Percentiles rank a stretch among this genome's conserved stretches.
Conservation (phyloP, 192 early-diverging fungal genomes). For the Podila minutissima region DNA sequence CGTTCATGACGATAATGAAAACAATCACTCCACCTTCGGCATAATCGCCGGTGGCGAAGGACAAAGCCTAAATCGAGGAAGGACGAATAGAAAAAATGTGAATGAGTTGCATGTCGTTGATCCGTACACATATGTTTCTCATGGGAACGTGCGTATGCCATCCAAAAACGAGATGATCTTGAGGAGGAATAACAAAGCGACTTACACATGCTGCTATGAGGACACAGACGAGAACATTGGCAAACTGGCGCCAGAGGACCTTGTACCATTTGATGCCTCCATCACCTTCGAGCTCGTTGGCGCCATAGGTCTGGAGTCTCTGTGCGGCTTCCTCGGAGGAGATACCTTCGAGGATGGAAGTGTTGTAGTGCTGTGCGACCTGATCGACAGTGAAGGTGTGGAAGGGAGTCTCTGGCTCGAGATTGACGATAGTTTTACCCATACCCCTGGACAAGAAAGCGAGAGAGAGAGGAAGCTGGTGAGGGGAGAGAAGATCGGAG, state of each 20-base stretch:
- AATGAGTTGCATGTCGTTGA: too few relatives aligned
- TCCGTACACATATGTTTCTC: too few relatives aligned
- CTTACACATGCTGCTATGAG: slow-evolving; percentile 65
- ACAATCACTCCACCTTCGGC: slow-evolving; percentile 79
- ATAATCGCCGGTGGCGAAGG: slow-evolving; percentile 72
- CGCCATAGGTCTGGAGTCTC: slow-evolving; percentile 41
- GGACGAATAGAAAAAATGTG: neutral
- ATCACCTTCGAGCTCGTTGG: slow-evolving; percentile 72
- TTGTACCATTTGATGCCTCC: slow-evolving; percentile 68
- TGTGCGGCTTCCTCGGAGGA: slow-evolving; percentile 1
- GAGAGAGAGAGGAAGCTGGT: too few relatives aligned
- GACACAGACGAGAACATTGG: slow-evolving; percentile 72
- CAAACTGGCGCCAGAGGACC: slow-evolving; percentile 68
- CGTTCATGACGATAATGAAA: slow-evolving; percentile 84
- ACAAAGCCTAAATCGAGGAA: slow-evolving; percentile 38
- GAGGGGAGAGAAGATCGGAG: too few relatives aligned
- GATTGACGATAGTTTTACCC: slow-evolving; percentile 6
- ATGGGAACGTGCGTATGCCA: too few relatives aligned
- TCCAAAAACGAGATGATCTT: neutral
- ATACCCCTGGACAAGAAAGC: neutral
- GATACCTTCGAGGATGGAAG: slow-evolving; percentile 8
- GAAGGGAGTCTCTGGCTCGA: slow-evolving; percentile 10
- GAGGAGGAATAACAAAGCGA: neutral
- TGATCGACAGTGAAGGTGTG: slow-evolving; percentile 11
- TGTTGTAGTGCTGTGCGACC: neutral